These are phyloP conservation scores for Clausena lansium DNA, from an alignment of 345 rosid genomes.

Conservation along the genomic window DNA sequence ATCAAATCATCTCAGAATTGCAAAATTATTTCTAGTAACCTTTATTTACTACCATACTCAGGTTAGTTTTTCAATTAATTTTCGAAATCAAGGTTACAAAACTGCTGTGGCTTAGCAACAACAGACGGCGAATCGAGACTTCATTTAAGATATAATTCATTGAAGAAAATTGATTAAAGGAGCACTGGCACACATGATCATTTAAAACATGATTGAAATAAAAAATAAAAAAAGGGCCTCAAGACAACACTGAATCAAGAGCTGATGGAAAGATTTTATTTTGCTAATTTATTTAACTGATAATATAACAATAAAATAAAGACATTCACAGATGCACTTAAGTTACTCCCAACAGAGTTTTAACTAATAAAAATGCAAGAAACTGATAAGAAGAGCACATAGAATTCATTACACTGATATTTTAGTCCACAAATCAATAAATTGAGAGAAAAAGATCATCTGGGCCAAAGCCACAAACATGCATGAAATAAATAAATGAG, in stretches of 20 bases:
- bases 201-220: not conserved
- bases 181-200: not conserved
- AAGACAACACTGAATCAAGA: not conserved
- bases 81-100: not conserved
- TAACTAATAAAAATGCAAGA: not conserved
- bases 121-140: not conserved
- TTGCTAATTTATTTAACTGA: too few relatives aligned
- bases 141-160: not conserved
- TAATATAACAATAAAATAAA: not conserved
- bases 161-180: not conserved
- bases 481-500: not conserved
- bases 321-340: not conserved
- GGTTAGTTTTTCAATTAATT: not conserved
- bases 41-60: not conserved
- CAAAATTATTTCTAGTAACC: not conserved
- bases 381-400: not conserved
- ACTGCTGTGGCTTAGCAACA: not conserved
- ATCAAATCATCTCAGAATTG: not conserved
- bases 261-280: not conserved
- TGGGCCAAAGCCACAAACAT: not conserved
- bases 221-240: too few relatives aligned
- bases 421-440: not conserved
- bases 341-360: not conserved
- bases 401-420: not conserved
- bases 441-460: not conserved